Evolutionary conservation across 2,329 filamentous ascomycete genomes (phyloP), one percentile per base, ranked within the genome.

Genomic region (Xylariaceae sp.): DNA sequence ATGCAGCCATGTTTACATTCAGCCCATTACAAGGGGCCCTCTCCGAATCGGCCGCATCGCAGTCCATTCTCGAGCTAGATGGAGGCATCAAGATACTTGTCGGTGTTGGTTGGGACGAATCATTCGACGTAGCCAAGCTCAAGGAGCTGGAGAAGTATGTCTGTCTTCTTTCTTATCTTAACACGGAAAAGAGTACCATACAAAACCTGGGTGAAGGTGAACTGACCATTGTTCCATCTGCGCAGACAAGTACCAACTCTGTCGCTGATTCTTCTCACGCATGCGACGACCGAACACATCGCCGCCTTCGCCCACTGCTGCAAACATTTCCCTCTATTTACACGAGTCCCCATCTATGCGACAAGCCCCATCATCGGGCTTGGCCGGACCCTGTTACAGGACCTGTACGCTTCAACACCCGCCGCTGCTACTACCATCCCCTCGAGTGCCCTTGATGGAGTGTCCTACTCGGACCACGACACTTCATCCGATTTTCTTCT

Each of bases 281-380:
- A 99, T 74, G 91, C 95, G 61, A 99, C 94, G 0, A 85, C 91
- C 48, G 87, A 91, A 48, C 95, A 99, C 77, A 84, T 99, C 54
- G 94, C 91, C 65, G 95, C 95, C 57, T 97, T 91, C 73, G 93
- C 91, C 39, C 93, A 98, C 74, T 97, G 93, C 79, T 98, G 95
- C 87, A 96, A 96, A 75, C 89, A 97, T 74, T 90, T 98, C 62
- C 92, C 95, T 41, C 82, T 91, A 43, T 99, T 99, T 76, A 89
- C 88, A 8, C 88, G 92, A 70, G 92, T 99, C 60, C 95, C 95
- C 36, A 87, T 96, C 56, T 99, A 97, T 76, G 95, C 95, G 53
- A 99, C 95, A 4, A 87, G 88, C 34, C 95, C 95, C 8, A 92
- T 99, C 66, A 93, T 97, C 69, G 90, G 95, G 37, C 87, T 99